phyloP scores from a whole-genome alignment of 331 rosid genomes.

The Rosa hybrid region DNA sequence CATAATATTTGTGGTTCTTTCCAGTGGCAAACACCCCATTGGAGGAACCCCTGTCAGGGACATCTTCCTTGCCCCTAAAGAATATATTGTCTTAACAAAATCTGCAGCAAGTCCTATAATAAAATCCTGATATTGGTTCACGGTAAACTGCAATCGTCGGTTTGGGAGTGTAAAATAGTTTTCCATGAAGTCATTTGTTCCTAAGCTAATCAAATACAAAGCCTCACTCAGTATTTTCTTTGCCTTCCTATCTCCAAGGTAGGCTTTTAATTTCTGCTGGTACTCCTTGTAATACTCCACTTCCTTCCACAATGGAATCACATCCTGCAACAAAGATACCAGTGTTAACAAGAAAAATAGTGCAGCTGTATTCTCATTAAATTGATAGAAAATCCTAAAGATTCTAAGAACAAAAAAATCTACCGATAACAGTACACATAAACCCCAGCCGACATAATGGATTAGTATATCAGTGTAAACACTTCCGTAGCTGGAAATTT shows the following conservation, averaged over 20 bases:
- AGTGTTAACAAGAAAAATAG: background rate
- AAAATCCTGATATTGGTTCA: conserved; percentile 49
- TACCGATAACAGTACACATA: background rate
- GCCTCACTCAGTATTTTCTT: conserved; percentile 46
- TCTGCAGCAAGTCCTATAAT: conserved; percentile 46
- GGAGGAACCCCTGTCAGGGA: conserved; percentile 67
- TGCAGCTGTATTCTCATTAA: background rate
- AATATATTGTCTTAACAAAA: conserved; percentile 44
- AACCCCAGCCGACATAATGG: background rate
- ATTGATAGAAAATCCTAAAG: background rate
- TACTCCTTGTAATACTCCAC: conserved; percentile 62
- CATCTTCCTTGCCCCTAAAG: conserved; percentile 58
- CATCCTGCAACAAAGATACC: conserved; percentile 33
- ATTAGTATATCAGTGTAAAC: background rate
- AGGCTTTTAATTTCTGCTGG: conserved; percentile 39
- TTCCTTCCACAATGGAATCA: conserved; percentile 76
- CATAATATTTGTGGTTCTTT: conserved; percentile 47
- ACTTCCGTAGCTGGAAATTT: background rate
- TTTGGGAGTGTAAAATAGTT: conserved; percentile 48
- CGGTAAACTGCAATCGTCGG: conserved; percentile 35
- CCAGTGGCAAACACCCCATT: conserved; percentile 73
- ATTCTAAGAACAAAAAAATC: background rate
- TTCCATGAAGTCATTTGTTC: conserved; percentile 70
- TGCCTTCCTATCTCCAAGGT: conserved; percentile 45
- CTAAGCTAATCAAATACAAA: conserved; percentile 59